phyloP scores from a whole-genome alignment of 305 asterid species.

The Fraxinus ornus region DNA sequence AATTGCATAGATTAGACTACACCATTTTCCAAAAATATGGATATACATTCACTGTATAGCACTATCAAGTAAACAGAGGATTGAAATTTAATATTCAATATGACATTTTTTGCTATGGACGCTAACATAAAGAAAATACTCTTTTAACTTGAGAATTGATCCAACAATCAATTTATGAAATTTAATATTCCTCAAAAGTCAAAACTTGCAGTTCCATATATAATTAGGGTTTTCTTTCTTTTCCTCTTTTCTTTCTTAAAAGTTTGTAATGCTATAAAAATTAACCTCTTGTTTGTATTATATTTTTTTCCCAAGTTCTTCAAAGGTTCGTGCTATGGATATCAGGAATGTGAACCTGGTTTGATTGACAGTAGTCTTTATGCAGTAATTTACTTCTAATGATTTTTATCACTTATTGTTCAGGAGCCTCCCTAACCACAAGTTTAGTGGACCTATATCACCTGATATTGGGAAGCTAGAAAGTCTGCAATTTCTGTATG shows the following conservation, averaged over 20 bases:
- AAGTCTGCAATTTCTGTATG: conserved; percentile 78
- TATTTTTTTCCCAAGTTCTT: neutral
- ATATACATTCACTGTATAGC: neutral
- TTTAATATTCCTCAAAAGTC: neutral
- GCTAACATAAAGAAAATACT: neutral
- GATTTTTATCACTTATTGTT: conserved; percentile 29
- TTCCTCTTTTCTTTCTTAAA: conserved; percentile 4
- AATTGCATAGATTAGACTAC: conserved; percentile 1
- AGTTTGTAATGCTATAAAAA: neutral
- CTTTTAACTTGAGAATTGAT: neutral
- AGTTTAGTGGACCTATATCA: conserved; percentile 83
- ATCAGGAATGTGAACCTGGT: conserved; percentile 8
- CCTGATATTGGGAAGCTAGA: conserved; percentile 88
- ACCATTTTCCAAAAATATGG: neutral
- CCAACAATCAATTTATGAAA: conserved; percentile 1
- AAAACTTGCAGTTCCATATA: neutral
- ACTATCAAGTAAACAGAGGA: neutral
- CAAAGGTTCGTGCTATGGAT: neutral
- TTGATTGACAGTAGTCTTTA: neutral
- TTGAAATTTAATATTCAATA: neutral
- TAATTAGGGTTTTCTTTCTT: conserved; percentile 2
- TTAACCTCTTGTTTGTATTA: neutral
- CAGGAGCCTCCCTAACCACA: conserved; percentile 96
- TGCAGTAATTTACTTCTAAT: conserved; percentile 26
- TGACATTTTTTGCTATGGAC: neutral